Evolutionary conservation across 345 rosid species (phyloP).

Genomic region (Atalantia buxifolia): DNA sequence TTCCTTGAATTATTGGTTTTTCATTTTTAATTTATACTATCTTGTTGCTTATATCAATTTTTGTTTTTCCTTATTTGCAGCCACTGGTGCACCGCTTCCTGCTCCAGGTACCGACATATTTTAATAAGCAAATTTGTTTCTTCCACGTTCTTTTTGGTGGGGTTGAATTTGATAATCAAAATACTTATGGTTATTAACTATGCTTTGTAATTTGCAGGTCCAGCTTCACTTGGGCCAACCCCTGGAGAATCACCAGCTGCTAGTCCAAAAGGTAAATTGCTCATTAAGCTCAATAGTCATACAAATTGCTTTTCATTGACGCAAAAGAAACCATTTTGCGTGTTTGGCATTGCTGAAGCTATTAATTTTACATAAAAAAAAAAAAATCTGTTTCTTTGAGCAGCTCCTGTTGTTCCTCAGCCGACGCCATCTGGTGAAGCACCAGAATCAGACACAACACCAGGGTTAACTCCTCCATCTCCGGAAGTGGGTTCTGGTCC

Average conservation of each 20-base stretch:
- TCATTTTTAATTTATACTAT: background rate
- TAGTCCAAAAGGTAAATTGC: slow-evolving; percentile 41
- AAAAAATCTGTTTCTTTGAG: background rate
- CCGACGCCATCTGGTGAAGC: slow-evolving; percentile 49
- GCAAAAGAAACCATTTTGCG: background rate
- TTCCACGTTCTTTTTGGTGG: background rate
- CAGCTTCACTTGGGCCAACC: slow-evolving; percentile 44
- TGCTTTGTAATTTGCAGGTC: slow-evolving; percentile 36
- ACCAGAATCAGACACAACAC: slow-evolving; percentile 56
- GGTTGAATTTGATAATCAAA: background rate
- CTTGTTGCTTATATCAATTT: background rate
- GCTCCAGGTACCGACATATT: slow-evolving; percentile 56
- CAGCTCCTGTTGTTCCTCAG: slow-evolving; percentile 50
- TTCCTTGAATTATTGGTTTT: background rate
- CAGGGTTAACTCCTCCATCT: slow-evolving; percentile 48
- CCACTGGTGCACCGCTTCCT: slow-evolving; percentile 57
- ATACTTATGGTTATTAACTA: background rate
- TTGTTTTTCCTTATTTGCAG: slow-evolving; percentile 28
- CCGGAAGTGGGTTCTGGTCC: slow-evolving; percentile 13
- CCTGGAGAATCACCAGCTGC: slow-evolving; percentile 40
- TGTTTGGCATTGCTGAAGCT: background rate
- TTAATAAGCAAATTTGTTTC: background rate
- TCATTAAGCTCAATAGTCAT: background rate
- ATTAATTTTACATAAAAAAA: background rate
- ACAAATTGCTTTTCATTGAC: background rate